Percentiles rank a stretch among this genome's conserved stretches.
Evolutionary conservation across 768 basidiomycete species (phyloP).

Genomic region (Lactarius quietus): DNA sequence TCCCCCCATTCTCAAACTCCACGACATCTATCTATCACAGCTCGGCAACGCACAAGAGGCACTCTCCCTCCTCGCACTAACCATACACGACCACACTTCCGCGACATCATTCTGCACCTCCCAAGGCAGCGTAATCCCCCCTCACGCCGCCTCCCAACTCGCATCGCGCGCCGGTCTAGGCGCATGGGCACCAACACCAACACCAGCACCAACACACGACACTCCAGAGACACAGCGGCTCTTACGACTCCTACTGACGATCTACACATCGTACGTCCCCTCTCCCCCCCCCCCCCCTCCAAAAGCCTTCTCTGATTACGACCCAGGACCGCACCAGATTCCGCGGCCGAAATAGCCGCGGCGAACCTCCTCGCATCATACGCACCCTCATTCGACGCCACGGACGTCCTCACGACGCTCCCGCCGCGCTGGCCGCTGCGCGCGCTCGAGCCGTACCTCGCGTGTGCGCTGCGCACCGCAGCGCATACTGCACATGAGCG

Average conservation of each 20-base stretch:
- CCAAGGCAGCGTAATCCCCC: conserved; percentile 69
- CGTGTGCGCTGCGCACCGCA: conserved; percentile 5
- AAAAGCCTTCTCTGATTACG: background rate
- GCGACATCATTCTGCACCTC: conserved; percentile 86
- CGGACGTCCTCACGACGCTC: conserved; percentile 70
- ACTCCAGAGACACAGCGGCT: conserved; percentile 52
- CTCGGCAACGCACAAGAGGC: conserved; percentile 58
- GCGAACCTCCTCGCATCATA: conserved; percentile 53
- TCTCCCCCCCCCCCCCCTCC: conserved; percentile 3
- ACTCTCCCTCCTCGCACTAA: conserved; percentile 62
- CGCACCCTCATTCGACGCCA: conserved; percentile 74
- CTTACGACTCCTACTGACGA: conserved; percentile 68
- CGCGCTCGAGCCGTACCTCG: conserved; percentile 39
- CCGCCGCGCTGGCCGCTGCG: conserved; percentile 74
- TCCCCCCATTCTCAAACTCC: background rate
- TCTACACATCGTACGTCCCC: too few relatives aligned
- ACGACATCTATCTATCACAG: conserved; percentile 33
- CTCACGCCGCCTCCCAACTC: conserved; percentile 49
- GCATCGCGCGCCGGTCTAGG: conserved; percentile 45
- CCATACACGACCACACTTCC: conserved; percentile 67
- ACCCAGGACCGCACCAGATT: background rate
- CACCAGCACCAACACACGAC: conserved; percentile 47
- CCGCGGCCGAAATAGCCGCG: background rate
- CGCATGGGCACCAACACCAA: conserved; percentile 49
- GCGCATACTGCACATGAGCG: conserved; percentile 63